Percentiles rank a stretch among this genome's conserved stretches.
Evolutionary conservation across 1,284 basidiomycete species (phyloP).

Genomic region (Blastosporella zonata): DNA sequence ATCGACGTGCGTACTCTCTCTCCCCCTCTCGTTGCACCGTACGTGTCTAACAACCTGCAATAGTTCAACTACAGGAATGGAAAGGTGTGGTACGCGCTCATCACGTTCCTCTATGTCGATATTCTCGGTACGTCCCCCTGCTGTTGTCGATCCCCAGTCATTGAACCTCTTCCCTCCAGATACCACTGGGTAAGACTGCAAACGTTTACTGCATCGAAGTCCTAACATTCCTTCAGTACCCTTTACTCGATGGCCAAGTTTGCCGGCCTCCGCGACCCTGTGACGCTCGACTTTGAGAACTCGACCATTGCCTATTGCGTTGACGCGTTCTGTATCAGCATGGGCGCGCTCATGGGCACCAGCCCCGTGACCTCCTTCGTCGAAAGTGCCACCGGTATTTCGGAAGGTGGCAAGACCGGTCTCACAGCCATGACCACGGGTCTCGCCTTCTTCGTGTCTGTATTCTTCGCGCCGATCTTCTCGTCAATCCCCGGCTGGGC

Average conservation of each 20-base stretch:
- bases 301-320: constrained; percentile 84
- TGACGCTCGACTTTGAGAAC: constrained; percentile 86
- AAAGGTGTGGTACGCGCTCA: constrained; percentile 82
- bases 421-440: constrained; percentile 77
- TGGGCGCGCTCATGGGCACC: constrained; percentile 82
- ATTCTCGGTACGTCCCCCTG: constrained; percentile 54
- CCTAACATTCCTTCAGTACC: constrained; percentile 55
- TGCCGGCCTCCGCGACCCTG: constrained; percentile 82
- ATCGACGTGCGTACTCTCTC: constrained; percentile 47
- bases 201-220: neutral
- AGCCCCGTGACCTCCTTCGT: constrained; percentile 88
- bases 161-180: constrained; percentile 23
- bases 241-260: constrained; percentile 92
- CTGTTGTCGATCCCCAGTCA: neutral
- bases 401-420: constrained; percentile 88
- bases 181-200: constrained; percentile 36
- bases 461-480: constrained; percentile 91
- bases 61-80: constrained; percentile 65
- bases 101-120: constrained; percentile 90
- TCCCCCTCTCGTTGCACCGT: constrained; percentile 6
- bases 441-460: constrained; percentile 78
- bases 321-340: constrained; percentile 78
- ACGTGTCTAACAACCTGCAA: neutral
- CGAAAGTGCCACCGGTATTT: constrained; percentile 78
- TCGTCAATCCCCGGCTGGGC: constrained; percentile 87